A percentile compares a stretch with the other conserved stretches of the same genome.
Evolutionary conservation across 768 basidiomycete genomes (phyloP).

Genomic region (Myochromella boudieri): DNA sequence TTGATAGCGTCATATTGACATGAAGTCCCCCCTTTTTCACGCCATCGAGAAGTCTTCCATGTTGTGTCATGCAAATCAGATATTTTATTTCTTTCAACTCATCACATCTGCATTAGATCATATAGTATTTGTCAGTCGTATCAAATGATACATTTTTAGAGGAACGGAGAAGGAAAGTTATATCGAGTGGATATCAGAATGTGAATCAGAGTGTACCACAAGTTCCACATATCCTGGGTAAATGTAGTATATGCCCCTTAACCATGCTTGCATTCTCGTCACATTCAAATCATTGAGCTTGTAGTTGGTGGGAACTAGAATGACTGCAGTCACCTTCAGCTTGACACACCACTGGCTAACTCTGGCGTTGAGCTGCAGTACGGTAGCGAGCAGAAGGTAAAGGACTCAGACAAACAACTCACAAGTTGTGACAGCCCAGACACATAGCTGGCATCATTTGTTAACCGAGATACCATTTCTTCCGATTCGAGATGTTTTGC

Average conservation of each 20-base stretch:
- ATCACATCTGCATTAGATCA: too few relatives aligned
- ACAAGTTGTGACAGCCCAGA: background rate
- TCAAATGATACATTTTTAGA: too few relatives aligned
- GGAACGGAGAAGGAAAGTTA: too few relatives aligned
- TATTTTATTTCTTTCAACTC: too few relatives aligned
- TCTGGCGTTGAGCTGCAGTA: slow-evolving; percentile 1
- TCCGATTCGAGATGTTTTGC: background rate
- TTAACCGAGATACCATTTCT: background rate
- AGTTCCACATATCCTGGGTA: slow-evolving; percentile 5
- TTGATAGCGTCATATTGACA: too few relatives aligned
- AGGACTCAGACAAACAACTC: too few relatives aligned
- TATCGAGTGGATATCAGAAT: too few relatives aligned
- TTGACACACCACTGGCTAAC: slow-evolving; percentile 1
- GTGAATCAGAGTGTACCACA: background rate
- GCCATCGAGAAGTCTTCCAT: too few relatives aligned
- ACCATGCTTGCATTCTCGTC: background rate
- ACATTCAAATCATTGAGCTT: background rate
- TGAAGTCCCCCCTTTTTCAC: too few relatives aligned
- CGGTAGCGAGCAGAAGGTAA: background rate
- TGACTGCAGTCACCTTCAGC: background rate
- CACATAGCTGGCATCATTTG: slow-evolving; percentile 1
- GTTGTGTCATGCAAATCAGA: too few relatives aligned
- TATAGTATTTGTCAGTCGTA: too few relatives aligned
- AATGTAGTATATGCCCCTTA: background rate
- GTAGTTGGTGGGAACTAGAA: background rate